phyloP scores from a whole-genome alignment of 805 yeast species.

The Tetrapisispora namnaoensis region DNA sequence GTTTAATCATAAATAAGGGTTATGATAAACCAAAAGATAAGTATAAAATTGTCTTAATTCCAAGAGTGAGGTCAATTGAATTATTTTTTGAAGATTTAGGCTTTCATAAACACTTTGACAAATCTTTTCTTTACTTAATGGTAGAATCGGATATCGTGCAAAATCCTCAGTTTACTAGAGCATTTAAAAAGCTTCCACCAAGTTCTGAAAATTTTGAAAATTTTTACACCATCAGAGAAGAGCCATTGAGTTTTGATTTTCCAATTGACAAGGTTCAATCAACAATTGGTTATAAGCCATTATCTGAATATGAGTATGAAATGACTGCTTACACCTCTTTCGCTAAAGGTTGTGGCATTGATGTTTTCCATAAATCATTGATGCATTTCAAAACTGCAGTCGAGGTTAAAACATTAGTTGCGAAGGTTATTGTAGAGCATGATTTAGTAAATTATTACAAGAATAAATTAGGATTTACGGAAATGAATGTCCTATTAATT shows the following conservation, averaged over 20 bases:
- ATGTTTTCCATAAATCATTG: conserved; percentile 6
- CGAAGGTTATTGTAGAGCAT: conserved; percentile 42
- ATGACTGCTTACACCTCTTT: conserved; percentile 47
- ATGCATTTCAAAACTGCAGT: conserved; percentile 11
- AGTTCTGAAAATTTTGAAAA: not conserved
- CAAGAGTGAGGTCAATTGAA: conserved; percentile 31
- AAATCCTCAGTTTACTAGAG: not conserved
- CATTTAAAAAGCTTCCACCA: not conserved
- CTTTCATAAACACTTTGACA: conserved; percentile 14
- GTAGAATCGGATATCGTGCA: not conserved
- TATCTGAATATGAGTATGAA: conserved; percentile 26
- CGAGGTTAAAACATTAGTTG: conserved; percentile 18
- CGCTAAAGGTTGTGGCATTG: conserved; percentile 10
- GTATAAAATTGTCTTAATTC: conserved; percentile 34
- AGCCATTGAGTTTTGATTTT: not conserved
- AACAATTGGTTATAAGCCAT: conserved; percentile 30
- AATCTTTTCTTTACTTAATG: conserved; percentile 21
- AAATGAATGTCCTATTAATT: conserved; percentile 18
- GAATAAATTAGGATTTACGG: conserved; percentile 31
- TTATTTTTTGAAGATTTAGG: conserved; percentile 21
- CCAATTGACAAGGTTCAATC: conserved; percentile 21
- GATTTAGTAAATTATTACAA: conserved; percentile 37
- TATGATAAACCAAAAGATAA: conserved; percentile 39
- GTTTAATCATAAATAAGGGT: conserved; percentile 38
- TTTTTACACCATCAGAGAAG: not conserved